A percentile compares a stretch with the other conserved stretches of the same genome.
Conservation (phyloP, 176 grass and related monocot species). For the Thinopyrum elongatum region DNA sequence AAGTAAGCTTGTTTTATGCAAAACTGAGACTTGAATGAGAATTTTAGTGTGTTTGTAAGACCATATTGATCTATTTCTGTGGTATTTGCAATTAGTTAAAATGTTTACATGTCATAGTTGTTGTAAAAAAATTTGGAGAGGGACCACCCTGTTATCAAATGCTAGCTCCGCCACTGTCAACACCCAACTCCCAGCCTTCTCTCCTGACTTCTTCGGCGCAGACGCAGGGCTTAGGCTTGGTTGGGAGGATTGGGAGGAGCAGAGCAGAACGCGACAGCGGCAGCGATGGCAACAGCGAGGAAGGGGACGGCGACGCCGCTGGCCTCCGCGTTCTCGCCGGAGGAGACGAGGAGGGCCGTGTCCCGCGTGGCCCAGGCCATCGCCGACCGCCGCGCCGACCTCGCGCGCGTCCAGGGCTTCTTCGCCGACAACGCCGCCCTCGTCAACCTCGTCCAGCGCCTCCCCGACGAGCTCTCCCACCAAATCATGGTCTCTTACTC, state of each 20-base stretch:
- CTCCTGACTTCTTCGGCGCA: too few species aligned
- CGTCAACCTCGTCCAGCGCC: slow-evolving; percentile 61
- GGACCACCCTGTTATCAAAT: too few species aligned
- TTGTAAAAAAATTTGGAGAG: too few species aligned
- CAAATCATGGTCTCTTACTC: slow-evolving; percentile 66
- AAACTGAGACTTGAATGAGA: too few species aligned
- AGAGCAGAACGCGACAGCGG: neutral
- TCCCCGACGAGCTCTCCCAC: slow-evolving; percentile 84
- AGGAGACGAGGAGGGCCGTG: slow-evolving; percentile 61
- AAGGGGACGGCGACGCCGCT: slow-evolving; percentile 71
- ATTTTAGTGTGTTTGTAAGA: too few species aligned
- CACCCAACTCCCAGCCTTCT: too few species aligned
- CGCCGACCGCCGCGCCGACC: slow-evolving; percentile 50
- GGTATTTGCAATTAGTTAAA: too few species aligned
- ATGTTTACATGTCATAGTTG: too few species aligned
- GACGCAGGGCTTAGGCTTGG: too few species aligned
- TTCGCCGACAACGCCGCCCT: slow-evolving; percentile 70
- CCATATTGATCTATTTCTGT: too few species aligned
- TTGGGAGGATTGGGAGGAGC: neutral
- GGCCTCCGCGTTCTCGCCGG: slow-evolving; percentile 59
- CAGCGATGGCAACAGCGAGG: slow-evolving; percentile 34
- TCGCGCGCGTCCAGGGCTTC: slow-evolving; percentile 58
- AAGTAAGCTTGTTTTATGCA: too few species aligned
- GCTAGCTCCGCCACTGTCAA: too few species aligned
- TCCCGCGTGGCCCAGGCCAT: slow-evolving; percentile 47